Conservation (phyloP, 495 filamentous ascomycete species). For the Parathielavia appendiculata region DNA sequence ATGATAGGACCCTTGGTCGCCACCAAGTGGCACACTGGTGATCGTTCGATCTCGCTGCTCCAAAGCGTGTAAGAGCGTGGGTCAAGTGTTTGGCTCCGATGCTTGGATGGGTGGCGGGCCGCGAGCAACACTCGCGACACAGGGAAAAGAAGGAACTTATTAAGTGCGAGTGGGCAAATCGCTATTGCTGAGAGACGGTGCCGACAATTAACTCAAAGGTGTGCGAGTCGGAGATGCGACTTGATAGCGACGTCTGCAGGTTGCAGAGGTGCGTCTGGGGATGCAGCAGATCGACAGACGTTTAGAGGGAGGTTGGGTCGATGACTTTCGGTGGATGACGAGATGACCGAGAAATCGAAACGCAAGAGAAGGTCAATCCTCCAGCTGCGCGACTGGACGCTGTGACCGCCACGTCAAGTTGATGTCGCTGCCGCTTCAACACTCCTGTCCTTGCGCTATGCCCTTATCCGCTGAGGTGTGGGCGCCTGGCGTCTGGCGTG, state of each 20-base stretch:
- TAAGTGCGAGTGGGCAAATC: too few species aligned
- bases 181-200: too few species aligned
- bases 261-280: too few species aligned
- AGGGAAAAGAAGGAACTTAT: too few species aligned
- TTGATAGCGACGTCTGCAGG: too few species aligned
- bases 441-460: too few species aligned
- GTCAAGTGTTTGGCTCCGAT: background rate
- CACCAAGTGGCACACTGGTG: slow-evolving; percentile 8
- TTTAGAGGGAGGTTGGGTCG: background rate
- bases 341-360: background rate
- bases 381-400: background rate
- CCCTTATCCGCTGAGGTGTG: background rate
- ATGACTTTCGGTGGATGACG: background rate
- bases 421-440: background rate
- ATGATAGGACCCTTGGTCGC: background rate
- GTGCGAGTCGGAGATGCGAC: too few species aligned
- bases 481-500: slow-evolving; percentile 15
- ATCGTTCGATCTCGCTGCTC: background rate
- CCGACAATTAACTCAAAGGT: too few species aligned
- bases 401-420: slow-evolving; percentile 14
- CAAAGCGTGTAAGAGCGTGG: background rate
- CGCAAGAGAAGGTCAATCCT: background rate
- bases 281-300: background rate
- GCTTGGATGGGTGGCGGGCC: background rate
- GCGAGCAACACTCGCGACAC: background rate